Base-by-base conservation (phyloP, 2,329 filamentous ascomycete species). In the Stachybotrys elegans region DNA sequence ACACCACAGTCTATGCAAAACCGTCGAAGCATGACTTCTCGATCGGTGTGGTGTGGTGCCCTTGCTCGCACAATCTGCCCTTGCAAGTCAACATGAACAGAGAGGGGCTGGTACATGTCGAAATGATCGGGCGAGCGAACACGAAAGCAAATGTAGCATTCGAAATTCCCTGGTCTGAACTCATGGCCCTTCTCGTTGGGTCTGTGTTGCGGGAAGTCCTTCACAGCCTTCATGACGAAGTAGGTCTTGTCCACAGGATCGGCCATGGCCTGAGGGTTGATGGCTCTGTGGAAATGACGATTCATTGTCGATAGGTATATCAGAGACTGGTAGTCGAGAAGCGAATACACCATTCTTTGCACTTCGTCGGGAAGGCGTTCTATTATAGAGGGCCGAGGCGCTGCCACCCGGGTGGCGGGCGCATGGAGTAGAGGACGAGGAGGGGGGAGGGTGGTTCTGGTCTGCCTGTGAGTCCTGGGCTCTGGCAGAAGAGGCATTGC, bases 1-100 rank as follows among this genome's bases (percentile, higher is more conserved):
- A 70, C 59, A n/a, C 67, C 67, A 37, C 67, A 70, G 17, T 63
- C 63, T 41, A 70, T 64, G 48, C 67, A 70, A 48, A 68, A 70
- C 19, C 67, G 60, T 7, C 67, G 63, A 7, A 70, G 55, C 41
- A 56, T 49, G 17, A 63, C 49, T 23, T 57, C 45, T n/a, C 52
- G 55, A 45, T 65, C 62, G n/a, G 48, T 49, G 3, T 54, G 45
- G 13, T 51, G 46, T 12, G 61, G 57, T 22, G 59, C 49, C 44
- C 61, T 53, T 42, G 57, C 56, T 32, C 51, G 55, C 19, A 68
- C 51, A 16, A 63, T 47, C 20, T 51, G 54, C 20, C 61, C 62
- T 12, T 50, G 48, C 22, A 45, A 42, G 48, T 69, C 63, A 34
- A 68, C 48, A 44, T 59, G 62, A 16, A 60, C 58, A 13, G 54